Evolutionary conservation across 192 early-diverging fungal species (phyloP), one percentile per base, ranked within the genome.

Genomic region (Rhizophagus prolifer): DNA sequence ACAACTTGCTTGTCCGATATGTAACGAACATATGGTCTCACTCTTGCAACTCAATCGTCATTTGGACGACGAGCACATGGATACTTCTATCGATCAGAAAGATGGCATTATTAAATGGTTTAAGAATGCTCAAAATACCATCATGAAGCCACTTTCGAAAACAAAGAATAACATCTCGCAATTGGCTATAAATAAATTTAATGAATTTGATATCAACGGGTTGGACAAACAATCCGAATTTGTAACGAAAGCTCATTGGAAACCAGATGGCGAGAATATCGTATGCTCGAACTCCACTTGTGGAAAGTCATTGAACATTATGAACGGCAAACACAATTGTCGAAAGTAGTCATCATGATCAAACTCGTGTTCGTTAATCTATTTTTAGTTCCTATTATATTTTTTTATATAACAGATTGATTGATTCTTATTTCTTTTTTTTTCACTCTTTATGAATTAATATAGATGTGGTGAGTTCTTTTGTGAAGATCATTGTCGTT

Each of bases 381-480:
- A 54, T 54, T 54, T 54, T 54, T 54, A 50, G 50, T 21, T 54
- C 16, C 50, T 21, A 54, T 54, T 54, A 54, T 54, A 54, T n/a
- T 54, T 54, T 44, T 54, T 21, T 16, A 6, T 54, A 54, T 21
- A 54, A 54, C 50, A 54, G 50, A 54, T 54, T 54, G 19, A 54
- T 54, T 54, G 50, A 54, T 54, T 54, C 16, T 54, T 54, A 54
- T 54, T 54, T 54, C 4, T 19, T 54, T 19, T 58, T 83, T 58
- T 6, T 4, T 36, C 38, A 26, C 0, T 74, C 14, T n/a, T 58
- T 65, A 38, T 61, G 8, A 38, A 47, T 66, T 77, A 79, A 65
- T 76, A 67, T 69, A 87, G 89, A 44, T 93, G 92, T 69, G 92
- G 92, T 0, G 80, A 87, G 36, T 46, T 92, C 25, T 89, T 88